A percentile compares a stretch with the other conserved stretches of the same genome.
Evolutionary conservation across 192 early-diverging fungal species (phyloP).

Genomic region (Entrophospora sp.): DNA sequence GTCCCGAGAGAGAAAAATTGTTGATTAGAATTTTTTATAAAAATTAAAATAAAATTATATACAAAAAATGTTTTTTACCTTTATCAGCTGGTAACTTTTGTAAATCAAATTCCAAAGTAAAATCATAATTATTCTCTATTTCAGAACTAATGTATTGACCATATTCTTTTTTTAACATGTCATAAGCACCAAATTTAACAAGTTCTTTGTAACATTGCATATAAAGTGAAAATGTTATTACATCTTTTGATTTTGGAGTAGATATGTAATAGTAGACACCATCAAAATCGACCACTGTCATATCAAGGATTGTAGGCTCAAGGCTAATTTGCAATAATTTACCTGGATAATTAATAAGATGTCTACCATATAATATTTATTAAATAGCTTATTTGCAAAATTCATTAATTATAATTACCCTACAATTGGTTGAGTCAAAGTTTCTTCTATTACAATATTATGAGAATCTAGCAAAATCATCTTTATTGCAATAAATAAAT

Average conservation of each 20-base stretch:
- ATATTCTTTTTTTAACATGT: conserved; percentile 79
- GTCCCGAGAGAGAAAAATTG: too few relatives aligned
- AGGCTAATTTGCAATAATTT: too few relatives aligned
- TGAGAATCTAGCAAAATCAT: conserved; percentile 61
- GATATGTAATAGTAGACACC: conserved; percentile 83
- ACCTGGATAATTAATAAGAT: background rate
- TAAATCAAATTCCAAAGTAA: conserved; percentile 77
- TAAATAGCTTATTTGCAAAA: too few relatives aligned
- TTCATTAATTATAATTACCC: too few relatives aligned
- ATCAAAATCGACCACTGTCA: conserved; percentile 94
- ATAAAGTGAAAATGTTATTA: conserved; percentile 66
- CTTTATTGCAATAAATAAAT: too few relatives aligned
- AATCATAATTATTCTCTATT: conserved; percentile 64
- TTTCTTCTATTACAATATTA: conserved; percentile 52
- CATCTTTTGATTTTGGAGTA: conserved; percentile 43
- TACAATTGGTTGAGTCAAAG: conserved; percentile 40
- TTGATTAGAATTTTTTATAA: too few relatives aligned
- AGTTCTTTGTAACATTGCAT: conserved; percentile 84
- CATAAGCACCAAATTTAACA: conserved; percentile 67
- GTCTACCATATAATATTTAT: background rate
- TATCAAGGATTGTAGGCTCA: conserved; percentile 56
- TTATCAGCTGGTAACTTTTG: conserved; percentile 65
- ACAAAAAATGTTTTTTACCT: too few relatives aligned
- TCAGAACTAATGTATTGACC: conserved; percentile 50
- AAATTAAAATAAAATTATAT: too few relatives aligned